Conservation (phyloP, 352 stramenopile genomes). For the Globisporangium nagaii region DNA sequence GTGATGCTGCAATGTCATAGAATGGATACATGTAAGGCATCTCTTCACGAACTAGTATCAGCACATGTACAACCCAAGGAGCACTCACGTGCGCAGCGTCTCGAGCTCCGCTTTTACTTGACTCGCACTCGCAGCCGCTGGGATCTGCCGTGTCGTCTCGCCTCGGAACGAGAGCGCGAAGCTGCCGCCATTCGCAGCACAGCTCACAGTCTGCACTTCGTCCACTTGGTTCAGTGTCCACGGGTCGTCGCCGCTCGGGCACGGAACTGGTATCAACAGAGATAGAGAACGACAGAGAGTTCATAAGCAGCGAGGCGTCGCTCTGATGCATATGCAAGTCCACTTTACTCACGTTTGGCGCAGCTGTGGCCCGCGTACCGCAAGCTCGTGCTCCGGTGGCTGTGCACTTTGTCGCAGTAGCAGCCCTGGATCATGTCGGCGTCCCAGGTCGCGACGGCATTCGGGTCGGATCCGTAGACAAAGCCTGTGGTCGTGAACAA, state of each 20-base stretch:
- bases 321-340: too few species aligned
- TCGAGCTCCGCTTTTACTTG: conserved; percentile 41
- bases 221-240: conserved; percentile 68
- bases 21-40: too few species aligned
- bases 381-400: conserved; percentile 36
- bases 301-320: not conserved
- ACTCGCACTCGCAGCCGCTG: conserved; percentile 17
- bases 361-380: conserved; percentile 79
- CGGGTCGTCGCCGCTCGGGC: conserved; percentile 83
- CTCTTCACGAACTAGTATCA: too few species aligned
- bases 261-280: conserved; percentile 52
- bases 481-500: conserved; percentile 30
- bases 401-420: conserved; percentile 80
- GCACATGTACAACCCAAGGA: too few species aligned
- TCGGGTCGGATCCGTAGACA: conserved; percentile 71
- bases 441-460: conserved; percentile 82
- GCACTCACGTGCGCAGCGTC: conserved; percentile 41
- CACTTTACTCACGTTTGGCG: conserved; percentile 45
- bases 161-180: conserved; percentile 80
- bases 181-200: conserved; percentile 54
- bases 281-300: not conserved
- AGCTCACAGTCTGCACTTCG: conserved; percentile 77
- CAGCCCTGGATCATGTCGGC: conserved; percentile 81
- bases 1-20: conserved; percentile 45
- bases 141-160: conserved; percentile 42